phyloP scores from a whole-genome alignment of 108 stramenopile species.

The Skeletonema grethae region DNA sequence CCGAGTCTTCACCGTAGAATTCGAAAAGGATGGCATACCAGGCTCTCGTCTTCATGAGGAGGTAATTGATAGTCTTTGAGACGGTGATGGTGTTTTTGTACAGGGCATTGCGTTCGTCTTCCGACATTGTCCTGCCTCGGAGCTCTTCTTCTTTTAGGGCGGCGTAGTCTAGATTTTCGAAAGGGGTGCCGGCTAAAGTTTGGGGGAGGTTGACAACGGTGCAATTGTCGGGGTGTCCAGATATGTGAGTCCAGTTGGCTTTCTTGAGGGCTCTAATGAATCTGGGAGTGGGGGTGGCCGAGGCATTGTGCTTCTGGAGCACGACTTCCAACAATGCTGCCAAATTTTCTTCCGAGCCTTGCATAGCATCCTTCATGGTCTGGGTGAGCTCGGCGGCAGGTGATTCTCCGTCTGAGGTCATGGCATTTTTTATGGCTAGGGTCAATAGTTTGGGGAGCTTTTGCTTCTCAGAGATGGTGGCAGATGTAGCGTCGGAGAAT shows the following conservation, averaged over 20 bases:
- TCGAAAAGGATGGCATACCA: background rate
- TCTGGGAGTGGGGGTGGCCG: constrained; percentile 2
- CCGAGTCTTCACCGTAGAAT: background rate
- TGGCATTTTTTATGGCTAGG: background rate
- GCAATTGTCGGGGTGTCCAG: background rate
- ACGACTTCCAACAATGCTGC: background rate
- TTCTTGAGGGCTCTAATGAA: background rate
- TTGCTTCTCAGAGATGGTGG: background rate
- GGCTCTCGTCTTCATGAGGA: background rate
- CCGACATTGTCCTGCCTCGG: background rate
- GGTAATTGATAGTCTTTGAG: constrained; percentile 12
- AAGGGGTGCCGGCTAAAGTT: background rate
- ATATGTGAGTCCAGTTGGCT: background rate
- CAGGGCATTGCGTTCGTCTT: background rate
- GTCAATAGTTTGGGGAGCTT: background rate
- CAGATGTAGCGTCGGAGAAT: background rate
- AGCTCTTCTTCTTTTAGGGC: background rate
- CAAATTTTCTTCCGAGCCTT: background rate
- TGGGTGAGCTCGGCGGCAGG: constrained; percentile 7
- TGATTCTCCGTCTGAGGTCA: background rate
- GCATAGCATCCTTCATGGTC: constrained; percentile 1
- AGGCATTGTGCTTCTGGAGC: constrained; percentile 1
- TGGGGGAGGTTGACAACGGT: constrained; percentile 10
- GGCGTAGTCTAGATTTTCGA: background rate
- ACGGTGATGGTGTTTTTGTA: background rate